Conservation (phyloP, 495 filamentous ascomycete genomes). For the Neurospora discreta region DNA sequence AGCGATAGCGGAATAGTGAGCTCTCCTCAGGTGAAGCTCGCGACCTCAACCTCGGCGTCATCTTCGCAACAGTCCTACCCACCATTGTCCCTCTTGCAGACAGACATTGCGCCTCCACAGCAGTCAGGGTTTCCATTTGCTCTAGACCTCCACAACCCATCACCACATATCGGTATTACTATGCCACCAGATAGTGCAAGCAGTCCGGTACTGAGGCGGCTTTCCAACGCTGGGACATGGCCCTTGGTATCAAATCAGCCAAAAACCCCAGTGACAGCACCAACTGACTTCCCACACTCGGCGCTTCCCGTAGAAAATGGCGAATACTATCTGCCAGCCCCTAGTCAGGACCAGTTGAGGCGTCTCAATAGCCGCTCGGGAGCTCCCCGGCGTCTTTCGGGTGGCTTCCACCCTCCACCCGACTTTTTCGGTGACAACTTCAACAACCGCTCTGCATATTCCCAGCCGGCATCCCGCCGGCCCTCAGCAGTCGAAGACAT, state of each 20-base stretch:
- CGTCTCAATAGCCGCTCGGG: slow-evolving; percentile 10
- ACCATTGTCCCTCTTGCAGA: slow-evolving; percentile 4
- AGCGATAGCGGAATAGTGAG: slow-evolving; percentile 12
- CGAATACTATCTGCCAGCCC: slow-evolving; percentile 20
- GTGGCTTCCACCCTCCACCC: slow-evolving; percentile 22
- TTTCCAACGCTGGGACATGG: slow-evolving; percentile 36
- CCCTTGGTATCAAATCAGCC: slow-evolving; percentile 22
- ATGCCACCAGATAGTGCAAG: neutral
- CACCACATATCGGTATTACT: slow-evolving; percentile 11
- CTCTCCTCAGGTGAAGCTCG: slow-evolving; percentile 2
- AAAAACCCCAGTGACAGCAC: slow-evolving; percentile 1
- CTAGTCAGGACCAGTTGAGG: slow-evolving; percentile 20
- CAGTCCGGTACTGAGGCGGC: slow-evolving; percentile 16
- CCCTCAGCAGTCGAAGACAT: slow-evolving; percentile 20
- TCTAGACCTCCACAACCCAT: slow-evolving; percentile 16
- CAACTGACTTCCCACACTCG: slow-evolving; percentile 30
- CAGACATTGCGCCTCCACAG: neutral
- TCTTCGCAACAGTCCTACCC: neutral
- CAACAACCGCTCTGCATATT: slow-evolving; percentile 6
- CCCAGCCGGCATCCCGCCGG: slow-evolving; percentile 6
- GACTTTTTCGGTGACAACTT: slow-evolving; percentile 16
- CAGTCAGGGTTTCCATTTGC: slow-evolving; percentile 7
- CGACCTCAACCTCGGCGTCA: neutral
- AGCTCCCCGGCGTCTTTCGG: slow-evolving; percentile 19
- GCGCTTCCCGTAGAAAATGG: slow-evolving; percentile 24